Evolutionary conservation across 805 yeast genomes (phyloP), one percentile per base, ranked within the genome.

Genomic region (Kazachstania taianensis): DNA sequence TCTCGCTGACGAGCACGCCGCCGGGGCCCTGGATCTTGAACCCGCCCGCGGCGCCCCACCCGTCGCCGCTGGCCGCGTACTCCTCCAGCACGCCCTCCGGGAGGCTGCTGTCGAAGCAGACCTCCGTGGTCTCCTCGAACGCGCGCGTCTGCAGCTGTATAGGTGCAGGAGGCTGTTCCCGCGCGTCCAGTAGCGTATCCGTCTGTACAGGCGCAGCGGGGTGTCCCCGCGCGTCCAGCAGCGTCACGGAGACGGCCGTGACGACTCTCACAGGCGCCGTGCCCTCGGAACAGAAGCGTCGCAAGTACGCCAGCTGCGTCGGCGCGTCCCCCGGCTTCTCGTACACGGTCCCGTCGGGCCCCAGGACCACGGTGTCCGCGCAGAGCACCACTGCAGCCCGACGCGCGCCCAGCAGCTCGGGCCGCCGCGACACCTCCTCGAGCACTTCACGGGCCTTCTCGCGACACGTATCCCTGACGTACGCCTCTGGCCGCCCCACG

Each of bases 21-120:
- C 94, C 92, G 7, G 55, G 53, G 0, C 78, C 82, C 58, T 89
- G 97, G 40, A 81, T 77, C 47, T 76, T 77, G 61, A 83, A 87
- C 1, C 98, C 98, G 5, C 96, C 98, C 2, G 97, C 95, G 1
- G 83, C 96, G 32, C 70, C 69, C 6, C 66, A 38, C 1, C 92
- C 97, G 53, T 89, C 96, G 16, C 70, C 78, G 2, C 77, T 61
- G 2, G 67, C 67, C 8, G 81, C 79, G 55, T 89, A 89, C 12
- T 66, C 62, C 18, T 69, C 50, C 4, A 89, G 49, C 27, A 78
- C 63, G n/a, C 65, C 73, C 44, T 73, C 75, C 1, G 75, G 66
- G 10, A 76, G 57, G 1, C 51, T 39, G 7, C 59, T 43, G 36
- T 72, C 73, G 49, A 73, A 62, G 15, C 46, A 36, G 4, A 72